Evolutionary conservation across 2,329 filamentous ascomycete genomes (phyloP), one percentile per base, ranked within the genome.

Genomic region (Colletotrichum falcatum): DNA sequence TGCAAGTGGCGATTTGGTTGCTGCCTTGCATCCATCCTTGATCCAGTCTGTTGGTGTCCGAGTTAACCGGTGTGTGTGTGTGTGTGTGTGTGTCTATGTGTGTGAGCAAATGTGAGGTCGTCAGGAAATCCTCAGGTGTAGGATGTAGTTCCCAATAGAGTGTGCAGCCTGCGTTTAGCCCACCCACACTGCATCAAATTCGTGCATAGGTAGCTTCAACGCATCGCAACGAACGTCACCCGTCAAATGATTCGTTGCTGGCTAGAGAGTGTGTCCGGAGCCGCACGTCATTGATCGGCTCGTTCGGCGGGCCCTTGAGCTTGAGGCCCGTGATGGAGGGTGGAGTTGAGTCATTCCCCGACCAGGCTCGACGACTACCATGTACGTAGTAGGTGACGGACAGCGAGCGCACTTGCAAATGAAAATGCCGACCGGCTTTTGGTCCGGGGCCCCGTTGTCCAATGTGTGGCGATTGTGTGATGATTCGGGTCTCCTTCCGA

Each of bases 21-120:
- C 33, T 58, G 49, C 26, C 56, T 35, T 70, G 49, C 63, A 55
- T 70, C 49, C 63, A 66, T 56, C 55, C 66, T 51, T 70, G 66
- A 56, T 66, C 66, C 56, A 70, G 62, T 23, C 28, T 59, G n/a
- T 20, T 37, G 20, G 33, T 30, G 49, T 53, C 62, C 62, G 66
- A 58, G n/a, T 63, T 61, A 58, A 49, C 67, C 67, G 63, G 56
- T 35, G 56, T 35, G n/a, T 26, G 35, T 44, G 23, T 20, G 18
- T n/a, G 39, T 18, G 55, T 28, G 46, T 18, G 18, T n/a, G 39
- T 18, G 55, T 28, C 23, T 18, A 48, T 20, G 20, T 20, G 42
- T n/a, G 62, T 55, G 6, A n/a, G n/a, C n/a, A n/a, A 39, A 30
- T 60, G 56, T 51, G 55, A 56, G 42, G 20, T 55, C 5, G 30